These are phyloP conservation scores for Pseudonectria buxi DNA, from an alignment of 2,329 filamentous ascomycete species.

Conservation along the genomic window DNA sequence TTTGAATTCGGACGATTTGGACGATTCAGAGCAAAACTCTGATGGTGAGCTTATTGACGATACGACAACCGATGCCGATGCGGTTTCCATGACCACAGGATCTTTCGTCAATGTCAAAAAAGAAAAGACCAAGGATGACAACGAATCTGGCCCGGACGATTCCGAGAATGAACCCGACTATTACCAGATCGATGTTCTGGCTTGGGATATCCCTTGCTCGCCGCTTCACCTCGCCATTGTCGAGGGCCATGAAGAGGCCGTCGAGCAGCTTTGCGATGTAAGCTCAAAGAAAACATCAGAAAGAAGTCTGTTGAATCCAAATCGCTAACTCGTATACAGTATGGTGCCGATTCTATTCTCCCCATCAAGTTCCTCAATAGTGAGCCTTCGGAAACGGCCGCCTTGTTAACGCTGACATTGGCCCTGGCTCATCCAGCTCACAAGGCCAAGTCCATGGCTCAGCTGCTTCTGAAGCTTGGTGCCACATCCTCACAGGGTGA, in stretches of 20 bases:
- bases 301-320: background rate
- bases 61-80: conserved; percentile 44
- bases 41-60: conserved; percentile 42
- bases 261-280: conserved; percentile 60
- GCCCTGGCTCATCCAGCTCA: conserved; percentile 56
- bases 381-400: conserved; percentile 44
- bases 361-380: conserved; percentile 60
- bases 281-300: conserved; percentile 17
- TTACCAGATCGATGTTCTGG: conserved; percentile 69
- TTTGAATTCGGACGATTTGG: conserved; percentile 7
- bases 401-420: conserved; percentile 65
- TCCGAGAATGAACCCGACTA: conserved; percentile 64
- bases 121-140: conserved; percentile 27
- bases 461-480: conserved; percentile 60
- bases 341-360: conserved; percentile 69
- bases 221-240: conserved; percentile 75
- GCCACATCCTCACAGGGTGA: conserved; percentile 71
- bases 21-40: conserved; percentile 29
- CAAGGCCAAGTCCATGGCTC: conserved; percentile 58
- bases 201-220: conserved; percentile 71
- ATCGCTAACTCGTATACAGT: conserved; percentile 37
- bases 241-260: conserved; percentile 61
- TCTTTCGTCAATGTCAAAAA: conserved; percentile 65
- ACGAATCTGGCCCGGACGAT: conserved; percentile 45
- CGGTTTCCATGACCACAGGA: conserved; percentile 52